These are phyloP conservation scores for Fragilaria crotonensis DNA, from an alignment of 108 stramenopile species.

Conservation along the genomic window DNA sequence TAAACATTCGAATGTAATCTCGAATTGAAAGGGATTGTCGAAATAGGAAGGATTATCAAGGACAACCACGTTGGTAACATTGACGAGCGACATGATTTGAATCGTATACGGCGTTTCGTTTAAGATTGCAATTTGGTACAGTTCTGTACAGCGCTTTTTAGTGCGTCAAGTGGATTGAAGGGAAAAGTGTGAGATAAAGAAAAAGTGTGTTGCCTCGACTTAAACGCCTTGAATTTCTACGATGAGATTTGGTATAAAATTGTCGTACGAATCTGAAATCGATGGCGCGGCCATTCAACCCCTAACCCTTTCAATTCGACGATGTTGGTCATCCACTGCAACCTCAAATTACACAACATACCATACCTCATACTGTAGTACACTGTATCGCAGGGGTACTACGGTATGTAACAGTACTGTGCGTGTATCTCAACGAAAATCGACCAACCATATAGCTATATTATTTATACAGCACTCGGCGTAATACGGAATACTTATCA, in stretches of 20 bases:
- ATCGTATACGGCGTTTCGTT: background rate
- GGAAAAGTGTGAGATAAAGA: background rate
- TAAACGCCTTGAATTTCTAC: background rate
- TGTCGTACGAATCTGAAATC: background rate
- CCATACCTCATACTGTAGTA: background rate
- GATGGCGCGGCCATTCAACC: background rate
- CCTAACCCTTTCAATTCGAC: no score
- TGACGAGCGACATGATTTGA: constrained; percentile 67
- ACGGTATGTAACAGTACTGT: background rate
- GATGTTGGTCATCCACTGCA: background rate
- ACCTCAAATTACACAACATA: background rate
- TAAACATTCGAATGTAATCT: constrained; percentile 97
- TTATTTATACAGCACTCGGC: no score
- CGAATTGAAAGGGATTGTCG: constrained; percentile 92
- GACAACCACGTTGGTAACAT: constrained; percentile 81
- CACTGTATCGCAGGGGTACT: background rate
- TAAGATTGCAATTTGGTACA: background rate
- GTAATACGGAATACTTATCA: no score
- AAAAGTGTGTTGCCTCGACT: background rate
- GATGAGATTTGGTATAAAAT: background rate
- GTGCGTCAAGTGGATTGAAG: no score
- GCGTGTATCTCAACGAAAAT: background rate
- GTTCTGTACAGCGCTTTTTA: no score
- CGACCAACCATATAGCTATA: no score
- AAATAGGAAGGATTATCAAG: constrained; percentile 93